phyloP scores from a whole-genome alignment of 23 red algal genomes.

The Gracilariopsis chorda region DNA sequence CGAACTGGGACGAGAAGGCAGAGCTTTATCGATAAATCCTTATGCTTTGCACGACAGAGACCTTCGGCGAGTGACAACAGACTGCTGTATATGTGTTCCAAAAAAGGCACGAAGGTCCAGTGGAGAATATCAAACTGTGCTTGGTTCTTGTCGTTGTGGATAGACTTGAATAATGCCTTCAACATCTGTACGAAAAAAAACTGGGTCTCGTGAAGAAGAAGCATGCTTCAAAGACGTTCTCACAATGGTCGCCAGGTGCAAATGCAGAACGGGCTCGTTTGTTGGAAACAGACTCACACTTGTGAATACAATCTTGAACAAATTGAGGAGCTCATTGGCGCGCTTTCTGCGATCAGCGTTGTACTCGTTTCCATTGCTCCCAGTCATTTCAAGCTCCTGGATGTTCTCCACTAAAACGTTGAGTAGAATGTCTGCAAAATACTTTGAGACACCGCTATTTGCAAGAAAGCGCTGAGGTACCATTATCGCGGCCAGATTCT shows the following conservation, averaged over 20 bases:
- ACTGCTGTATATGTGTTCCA: conserved; percentile 57
- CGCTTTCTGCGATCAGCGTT: not conserved
- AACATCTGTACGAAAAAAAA: conserved; percentile 82
- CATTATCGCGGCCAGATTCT: conserved; percentile 73
- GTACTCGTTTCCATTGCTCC: not conserved
- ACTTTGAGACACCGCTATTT: conserved; percentile 82
- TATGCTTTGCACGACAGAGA: conserved; percentile 41
- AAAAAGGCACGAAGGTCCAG: conserved; percentile 77
- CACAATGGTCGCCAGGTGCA: conserved; percentile 83
- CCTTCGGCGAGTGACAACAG: conserved; percentile 64
- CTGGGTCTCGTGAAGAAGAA: conserved; percentile 41
- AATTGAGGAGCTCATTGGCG: conserved; percentile 56
- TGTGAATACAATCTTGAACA: conserved; percentile 96
- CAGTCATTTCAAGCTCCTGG: conserved; percentile 14
- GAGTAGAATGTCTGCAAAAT: conserved; percentile 95
- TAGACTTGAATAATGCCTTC: conserved; percentile 91
- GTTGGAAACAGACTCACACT: conserved; percentile 83
- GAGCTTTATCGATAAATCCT: conserved; percentile 86
- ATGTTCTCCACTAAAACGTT: conserved; percentile 85
- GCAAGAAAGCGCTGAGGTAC: conserved; percentile 96
- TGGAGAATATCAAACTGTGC: conserved; percentile 83
- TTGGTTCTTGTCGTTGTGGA: conserved; percentile 65
- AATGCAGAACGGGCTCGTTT: conserved; percentile 86
- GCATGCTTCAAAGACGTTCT: conserved; percentile 70
- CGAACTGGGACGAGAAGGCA: conserved; percentile 87